phyloP scores from a whole-genome alignment of 805 yeast genomes.

The Wickerhamomyces pijperi region DNA sequence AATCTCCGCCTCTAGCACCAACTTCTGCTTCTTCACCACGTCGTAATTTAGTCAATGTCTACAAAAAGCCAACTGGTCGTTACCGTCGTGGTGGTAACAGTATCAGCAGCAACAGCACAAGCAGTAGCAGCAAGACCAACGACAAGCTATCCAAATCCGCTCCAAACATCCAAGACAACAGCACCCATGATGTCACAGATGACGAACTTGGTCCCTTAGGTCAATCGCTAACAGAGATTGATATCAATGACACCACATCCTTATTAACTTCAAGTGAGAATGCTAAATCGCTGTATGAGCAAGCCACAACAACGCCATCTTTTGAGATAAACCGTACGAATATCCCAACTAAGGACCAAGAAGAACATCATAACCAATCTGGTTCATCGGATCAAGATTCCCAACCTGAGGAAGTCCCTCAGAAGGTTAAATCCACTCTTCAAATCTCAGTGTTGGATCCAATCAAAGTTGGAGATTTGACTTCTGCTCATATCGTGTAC shows the following conservation, averaged over 20 bases:
- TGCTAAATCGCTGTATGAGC: conserved; percentile 28
- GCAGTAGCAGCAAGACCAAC: no score
- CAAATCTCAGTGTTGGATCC: conserved; percentile 83
- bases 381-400: not conserved
- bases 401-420: conserved; percentile 1
- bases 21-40: not conserved
- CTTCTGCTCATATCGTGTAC: conserved; percentile 83
- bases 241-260: conserved; percentile 19
- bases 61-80: conserved; percentile 31
- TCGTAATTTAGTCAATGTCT: conserved; percentile 30
- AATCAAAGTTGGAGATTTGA: conserved; percentile 78
- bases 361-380: not conserved
- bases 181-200: conserved; percentile 11
- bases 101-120: not conserved
- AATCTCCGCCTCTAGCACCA: conserved; percentile 2
- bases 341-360: conserved; percentile 11
- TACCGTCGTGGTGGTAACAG: conserved; percentile 25
- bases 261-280: conserved; percentile 16
- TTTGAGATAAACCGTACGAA: conserved; percentile 29
- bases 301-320: conserved; percentile 39
- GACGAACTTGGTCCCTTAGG: conserved; percentile 24
- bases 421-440: conserved; percentile 26
- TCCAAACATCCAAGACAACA: not conserved
- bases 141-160: no score
- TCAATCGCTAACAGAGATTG: conserved; percentile 8